phyloP scores from a whole-genome alignment of 2,329 filamentous ascomycete species.

The Sporothrix pallida region DNA sequence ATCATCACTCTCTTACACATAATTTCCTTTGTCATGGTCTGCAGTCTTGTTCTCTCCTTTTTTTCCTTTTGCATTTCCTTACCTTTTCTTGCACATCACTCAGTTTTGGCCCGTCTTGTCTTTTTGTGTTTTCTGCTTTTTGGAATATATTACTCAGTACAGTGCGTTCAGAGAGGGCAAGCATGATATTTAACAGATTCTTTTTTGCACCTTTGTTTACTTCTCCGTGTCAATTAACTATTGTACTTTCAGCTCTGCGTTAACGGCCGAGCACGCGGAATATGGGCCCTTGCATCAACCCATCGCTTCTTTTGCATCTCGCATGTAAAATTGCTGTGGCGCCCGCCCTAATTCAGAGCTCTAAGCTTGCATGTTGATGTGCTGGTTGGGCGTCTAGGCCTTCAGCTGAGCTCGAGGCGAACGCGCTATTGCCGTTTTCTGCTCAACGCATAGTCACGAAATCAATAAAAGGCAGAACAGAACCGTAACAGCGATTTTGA shows the following conservation, averaged over 20 bases:
- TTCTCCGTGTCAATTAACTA: not conserved
- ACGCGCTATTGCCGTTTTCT: not conserved
- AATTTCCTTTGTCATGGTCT: slow-evolving; percentile 8
- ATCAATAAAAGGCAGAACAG: not conserved
- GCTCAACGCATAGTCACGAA: not conserved
- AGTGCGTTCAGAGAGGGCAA: slow-evolving; percentile 27
- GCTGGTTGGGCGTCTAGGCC: not conserved
- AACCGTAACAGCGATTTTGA: not conserved
- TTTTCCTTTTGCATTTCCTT: not conserved
- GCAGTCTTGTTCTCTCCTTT: slow-evolving; percentile 9
- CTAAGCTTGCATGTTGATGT: not conserved
- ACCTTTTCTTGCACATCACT: not conserved
- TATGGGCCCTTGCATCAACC: not conserved
- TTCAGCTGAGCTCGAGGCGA: slow-evolving; percentile 9
- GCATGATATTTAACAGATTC: not conserved
- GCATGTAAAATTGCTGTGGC: slow-evolving; percentile 6
- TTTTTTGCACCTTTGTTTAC: not conserved
- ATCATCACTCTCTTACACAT: slow-evolving; percentile 2
- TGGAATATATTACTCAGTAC: slow-evolving; percentile 12
- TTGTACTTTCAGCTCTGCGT: not conserved
- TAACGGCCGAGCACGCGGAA: not conserved
- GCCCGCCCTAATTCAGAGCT: not conserved
- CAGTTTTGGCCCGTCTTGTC: not conserved
- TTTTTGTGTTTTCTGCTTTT: not conserved
- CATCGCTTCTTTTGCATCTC: not conserved